Conservation (phyloP, 495 filamentous ascomycete genomes). For the Podospora pseudocomata region DNA sequence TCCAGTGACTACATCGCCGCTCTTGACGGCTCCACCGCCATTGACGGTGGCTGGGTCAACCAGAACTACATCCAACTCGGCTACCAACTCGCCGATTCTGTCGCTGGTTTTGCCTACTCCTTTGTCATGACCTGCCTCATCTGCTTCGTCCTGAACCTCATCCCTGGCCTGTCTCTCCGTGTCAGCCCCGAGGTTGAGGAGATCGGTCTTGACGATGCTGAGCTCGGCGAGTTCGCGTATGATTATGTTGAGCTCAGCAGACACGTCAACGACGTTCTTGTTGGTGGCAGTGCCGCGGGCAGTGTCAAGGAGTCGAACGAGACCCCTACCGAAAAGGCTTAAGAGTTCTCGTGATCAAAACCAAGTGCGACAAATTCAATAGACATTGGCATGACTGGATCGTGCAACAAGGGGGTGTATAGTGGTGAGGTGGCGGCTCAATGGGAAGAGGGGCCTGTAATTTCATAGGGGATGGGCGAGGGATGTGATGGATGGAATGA, state of each 20-base stretch:
- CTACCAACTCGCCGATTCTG: slow-evolving; percentile 86
- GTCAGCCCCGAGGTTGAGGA: slow-evolving; percentile 83
- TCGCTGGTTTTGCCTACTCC: slow-evolving; percentile 83
- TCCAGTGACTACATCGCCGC: slow-evolving; percentile 73
- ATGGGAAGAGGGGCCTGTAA: background rate
- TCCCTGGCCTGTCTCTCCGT: slow-evolving; percentile 81
- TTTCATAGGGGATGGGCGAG: background rate
- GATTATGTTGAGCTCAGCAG: slow-evolving; percentile 94
- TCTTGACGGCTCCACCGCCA: slow-evolving; percentile 70
- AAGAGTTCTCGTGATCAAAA: background rate
- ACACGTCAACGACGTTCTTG: slow-evolving; percentile 52
- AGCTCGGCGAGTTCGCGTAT: slow-evolving; percentile 98
- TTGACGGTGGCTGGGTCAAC: slow-evolving; percentile 87
- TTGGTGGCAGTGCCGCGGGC: slow-evolving; percentile 21
- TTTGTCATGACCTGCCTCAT: slow-evolving; percentile 88
- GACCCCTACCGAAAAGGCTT: background rate
- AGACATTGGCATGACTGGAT: background rate
- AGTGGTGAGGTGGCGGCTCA: background rate
- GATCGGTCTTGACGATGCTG: slow-evolving; percentile 87
- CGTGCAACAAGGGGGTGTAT: background rate
- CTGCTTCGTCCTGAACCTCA: slow-evolving; percentile 82
- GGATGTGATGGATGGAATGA: background rate
- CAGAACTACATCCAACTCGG: slow-evolving; percentile 85
- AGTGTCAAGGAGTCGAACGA: slow-evolving; percentile 25
- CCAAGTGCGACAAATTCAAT: background rate